These are phyloP conservation scores for Candida taoyuanica DNA, from an alignment of 805 yeast species.

Conservation along the genomic window DNA sequence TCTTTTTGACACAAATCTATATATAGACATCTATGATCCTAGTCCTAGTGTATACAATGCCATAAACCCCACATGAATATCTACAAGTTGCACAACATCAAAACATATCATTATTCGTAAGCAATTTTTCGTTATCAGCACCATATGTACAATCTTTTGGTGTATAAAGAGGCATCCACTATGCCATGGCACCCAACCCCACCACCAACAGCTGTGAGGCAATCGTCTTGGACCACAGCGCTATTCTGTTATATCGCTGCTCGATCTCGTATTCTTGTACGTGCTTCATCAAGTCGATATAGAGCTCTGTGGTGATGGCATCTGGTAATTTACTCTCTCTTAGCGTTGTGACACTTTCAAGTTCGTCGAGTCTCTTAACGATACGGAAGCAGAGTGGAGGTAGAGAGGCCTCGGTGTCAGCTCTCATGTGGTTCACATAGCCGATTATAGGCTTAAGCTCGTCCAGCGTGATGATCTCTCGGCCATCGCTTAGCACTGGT, in stretches of 20 bases:
- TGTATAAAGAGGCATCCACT: no score
- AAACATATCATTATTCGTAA: no score
- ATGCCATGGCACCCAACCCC: conserved; percentile 56
- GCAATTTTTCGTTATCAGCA: no score
- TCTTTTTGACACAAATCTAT: no score
- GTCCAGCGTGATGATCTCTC: conserved; percentile 52
- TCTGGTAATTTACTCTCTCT: conserved; percentile 46
- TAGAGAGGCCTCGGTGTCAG: conserved; percentile 24
- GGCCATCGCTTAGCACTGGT: conserved; percentile 48
- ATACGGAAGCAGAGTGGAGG: conserved; percentile 36
- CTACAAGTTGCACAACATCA: no score
- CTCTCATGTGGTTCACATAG: conserved; percentile 49
- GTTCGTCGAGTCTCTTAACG: conserved; percentile 41
- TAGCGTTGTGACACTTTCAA: conserved; percentile 36
- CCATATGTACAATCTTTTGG: background rate
- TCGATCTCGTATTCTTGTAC: conserved; percentile 49
- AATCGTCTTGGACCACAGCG: conserved; percentile 53
- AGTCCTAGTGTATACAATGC: no score
- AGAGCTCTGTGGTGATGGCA: conserved; percentile 48
- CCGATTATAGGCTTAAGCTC: conserved; percentile 59
- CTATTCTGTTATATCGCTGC: conserved; percentile 40
- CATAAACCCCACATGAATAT: no score
- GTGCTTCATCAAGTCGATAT: conserved; percentile 50
- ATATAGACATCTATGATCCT: no score
- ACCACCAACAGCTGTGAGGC: conserved; percentile 54